Percentiles rank a stretch among this genome's conserved stretches.
Conservation (phyloP, 192 early-diverging fungal species). For the Geosiphon pyriformis region DNA sequence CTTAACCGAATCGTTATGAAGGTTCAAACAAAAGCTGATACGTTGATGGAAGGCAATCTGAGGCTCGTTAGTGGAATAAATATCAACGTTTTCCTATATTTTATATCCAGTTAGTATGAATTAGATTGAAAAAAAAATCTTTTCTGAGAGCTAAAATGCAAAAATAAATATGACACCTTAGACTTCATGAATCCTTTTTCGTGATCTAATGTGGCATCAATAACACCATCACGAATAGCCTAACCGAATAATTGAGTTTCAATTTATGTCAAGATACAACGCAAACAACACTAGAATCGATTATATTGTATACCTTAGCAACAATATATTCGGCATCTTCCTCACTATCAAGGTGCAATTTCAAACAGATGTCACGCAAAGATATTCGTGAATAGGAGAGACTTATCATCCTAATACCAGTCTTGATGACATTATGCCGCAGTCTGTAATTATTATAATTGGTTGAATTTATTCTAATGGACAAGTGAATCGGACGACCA, state of each 20-base stretch:
- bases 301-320: conserved; percentile 63
- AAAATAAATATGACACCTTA: conserved; percentile 40
- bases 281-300: no score
- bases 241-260: neutral
- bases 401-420: conserved; percentile 95
- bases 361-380: conserved; percentile 91
- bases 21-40: conserved; percentile 89
- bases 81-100: conserved; percentile 80
- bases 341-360: conserved; percentile 95
- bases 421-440: conserved; percentile 99
- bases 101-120: neutral
- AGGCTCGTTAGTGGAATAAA: conserved; percentile 97
- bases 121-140: neutral
- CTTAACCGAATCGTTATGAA: conserved; percentile 97
- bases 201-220: conserved; percentile 96
- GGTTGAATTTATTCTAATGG: neutral
- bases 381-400: conserved; percentile 95
- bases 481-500: no score
- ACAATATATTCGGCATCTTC: conserved; percentile 99
- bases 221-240: conserved; percentile 96
- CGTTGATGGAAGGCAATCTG: conserved; percentile 92
- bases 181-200: conserved; percentile 88
- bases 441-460: conserved; percentile 51
- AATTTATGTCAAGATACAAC: no score
- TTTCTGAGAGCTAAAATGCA: neutral